A percentile compares a stretch with the other conserved stretches of the same genome.
Conservation (phyloP, 306 rosid genomes). For the Vigna unguiculata region DNA sequence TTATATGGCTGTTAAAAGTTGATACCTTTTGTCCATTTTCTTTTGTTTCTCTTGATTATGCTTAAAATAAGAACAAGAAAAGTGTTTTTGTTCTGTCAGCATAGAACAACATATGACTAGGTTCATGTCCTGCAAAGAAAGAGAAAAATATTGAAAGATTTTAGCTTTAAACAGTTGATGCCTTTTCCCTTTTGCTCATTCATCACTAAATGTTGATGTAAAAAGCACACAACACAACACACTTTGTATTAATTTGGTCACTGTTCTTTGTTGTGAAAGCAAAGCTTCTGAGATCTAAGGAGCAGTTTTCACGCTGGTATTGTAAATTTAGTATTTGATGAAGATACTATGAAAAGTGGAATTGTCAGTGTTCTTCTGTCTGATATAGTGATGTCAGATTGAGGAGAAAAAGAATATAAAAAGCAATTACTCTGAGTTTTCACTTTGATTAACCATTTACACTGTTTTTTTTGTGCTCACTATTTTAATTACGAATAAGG, state of each 20-base stretch:
- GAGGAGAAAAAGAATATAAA: slow-evolving; percentile 30
- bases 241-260: slow-evolving; percentile 28
- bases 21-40: background rate
- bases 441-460: slow-evolving; percentile 27
- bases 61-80: background rate
- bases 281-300: background rate
- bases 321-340: background rate
- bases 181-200: slow-evolving; percentile 12
- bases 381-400: slow-evolving; percentile 34
- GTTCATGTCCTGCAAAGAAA: slow-evolving; percentile 19
- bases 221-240: slow-evolving; percentile 1
- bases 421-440: slow-evolving; percentile 10
- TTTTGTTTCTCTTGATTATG: background rate
- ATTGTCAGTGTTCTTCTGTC: slow-evolving; percentile 30
- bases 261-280: slow-evolving; percentile 3
- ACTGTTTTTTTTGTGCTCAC: background rate
- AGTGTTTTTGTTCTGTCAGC: background rate
- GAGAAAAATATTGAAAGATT: background rate
- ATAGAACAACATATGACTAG: background rate
- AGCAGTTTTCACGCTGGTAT: background rate
- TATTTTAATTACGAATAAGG: background rate
- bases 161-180: slow-evolving; percentile 4
- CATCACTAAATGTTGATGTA: slow-evolving; percentile 12
- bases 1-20: background rate
- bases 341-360: slow-evolving; percentile 6